These are phyloP conservation scores for Candida sphagnicola DNA, from an alignment of 805 yeast species.

Conservation along the genomic window DNA sequence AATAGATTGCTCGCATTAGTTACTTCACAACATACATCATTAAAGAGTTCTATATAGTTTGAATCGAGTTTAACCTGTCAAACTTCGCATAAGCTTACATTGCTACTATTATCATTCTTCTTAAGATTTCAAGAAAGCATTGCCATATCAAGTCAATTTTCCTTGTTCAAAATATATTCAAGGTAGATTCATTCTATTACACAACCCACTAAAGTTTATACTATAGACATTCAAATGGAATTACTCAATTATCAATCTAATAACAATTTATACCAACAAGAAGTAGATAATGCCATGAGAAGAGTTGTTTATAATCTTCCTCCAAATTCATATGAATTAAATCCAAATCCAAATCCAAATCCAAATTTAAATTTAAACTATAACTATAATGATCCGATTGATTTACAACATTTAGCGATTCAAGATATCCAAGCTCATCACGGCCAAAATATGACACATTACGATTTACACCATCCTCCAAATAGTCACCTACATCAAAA, in stretches of 20 bases:
- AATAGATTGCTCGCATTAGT: too few species aligned
- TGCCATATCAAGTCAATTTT: too few species aligned
- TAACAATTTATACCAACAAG: neutral
- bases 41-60: too few species aligned
- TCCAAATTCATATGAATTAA: neutral
- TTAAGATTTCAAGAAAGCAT: too few species aligned
- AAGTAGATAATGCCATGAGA: neutral
- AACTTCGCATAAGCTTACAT: too few species aligned
- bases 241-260: conserved; percentile 2
- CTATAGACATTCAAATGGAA: too few species aligned
- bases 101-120: too few species aligned
- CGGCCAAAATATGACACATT: neutral
- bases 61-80: too few species aligned
- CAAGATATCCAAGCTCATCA: neutral
- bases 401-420: neutral
- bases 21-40: too few species aligned
- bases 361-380: neutral
- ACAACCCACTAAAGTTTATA: too few species aligned
- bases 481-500: neutral
- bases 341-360: neutral
- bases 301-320: neutral
- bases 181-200: too few species aligned
- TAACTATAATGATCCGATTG: neutral
- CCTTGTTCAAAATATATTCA: too few species aligned
- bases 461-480: neutral